Evolutionary conservation across 2,329 filamentous ascomycete genomes (phyloP), one percentile per base, ranked within the genome.

Genomic region (Fusarium anthophilum): DNA sequence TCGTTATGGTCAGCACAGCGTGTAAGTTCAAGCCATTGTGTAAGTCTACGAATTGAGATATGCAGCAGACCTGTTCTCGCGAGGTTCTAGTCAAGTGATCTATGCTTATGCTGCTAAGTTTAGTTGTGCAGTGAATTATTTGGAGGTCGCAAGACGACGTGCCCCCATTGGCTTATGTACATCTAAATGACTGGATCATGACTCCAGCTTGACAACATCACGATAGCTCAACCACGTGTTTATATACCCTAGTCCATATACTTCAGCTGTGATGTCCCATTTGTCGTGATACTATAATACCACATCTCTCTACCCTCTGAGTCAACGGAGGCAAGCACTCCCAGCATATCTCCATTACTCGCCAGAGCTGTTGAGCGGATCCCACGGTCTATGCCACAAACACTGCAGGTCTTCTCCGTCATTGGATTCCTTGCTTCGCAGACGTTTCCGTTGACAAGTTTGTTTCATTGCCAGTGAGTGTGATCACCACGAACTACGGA

Each of bases 241-340:
- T 17, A 0, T 2, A 10, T 28, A 39, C 2, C 2, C 0, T 1
- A 32, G 12, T 32, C 13, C 24, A 15, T 20, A 2, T 4, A 2
- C 10, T 3, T 10, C 5, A 22, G 9, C 18, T 28, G 39, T 1
- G 35, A 38, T 0, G 24, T 38, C 13, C n/a, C 35, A 17, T 54
- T 54, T 6, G 18, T 28, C 8, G 24, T 54, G 11, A 54, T n/a
- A n/a, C 14, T 55, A 8, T 41, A 55, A n/a, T 10, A 10, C 51
- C 51, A 41, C 24, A 41, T 41, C 6, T 55, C 35, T 0, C 4
- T 41, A 6, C 24, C 35, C 15, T 41, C 51, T 0, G 51, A n/a
- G 15, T 55, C 35, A n/a, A 55, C 18, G 1, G 51, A 41, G 11
- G 8, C 35, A 41, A 55, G 51, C 24, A 55, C 11, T 2, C 51